phyloP scores from a whole-genome alignment of 768 basidiomycete genomes.

The Phaeotremella skinneri region DNA sequence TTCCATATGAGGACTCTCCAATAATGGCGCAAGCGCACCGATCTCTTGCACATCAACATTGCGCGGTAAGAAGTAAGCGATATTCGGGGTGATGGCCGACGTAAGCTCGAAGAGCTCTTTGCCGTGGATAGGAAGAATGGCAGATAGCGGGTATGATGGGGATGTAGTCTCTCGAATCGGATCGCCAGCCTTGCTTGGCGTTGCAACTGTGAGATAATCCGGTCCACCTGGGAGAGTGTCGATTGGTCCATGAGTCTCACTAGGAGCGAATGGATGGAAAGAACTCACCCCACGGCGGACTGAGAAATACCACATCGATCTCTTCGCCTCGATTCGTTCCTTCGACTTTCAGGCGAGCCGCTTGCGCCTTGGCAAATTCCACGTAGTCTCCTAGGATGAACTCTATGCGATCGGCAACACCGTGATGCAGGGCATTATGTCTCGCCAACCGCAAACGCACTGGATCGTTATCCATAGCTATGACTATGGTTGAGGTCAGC shows the following conservation, averaged over 20 bases:
- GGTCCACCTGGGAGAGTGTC: conserved; percentile 35
- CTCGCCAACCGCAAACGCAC: conserved; percentile 82
- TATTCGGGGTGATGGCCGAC: conserved; percentile 68
- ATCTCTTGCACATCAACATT: conserved; percentile 76
- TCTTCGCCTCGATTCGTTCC: conserved; percentile 31
- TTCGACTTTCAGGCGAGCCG: conserved; percentile 1
- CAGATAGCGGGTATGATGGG: conserved; percentile 62
- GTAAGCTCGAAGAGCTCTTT: conserved; percentile 74
- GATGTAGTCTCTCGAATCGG: conserved; percentile 1
- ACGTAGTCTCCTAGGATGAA: conserved; percentile 86
- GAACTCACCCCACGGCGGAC: conserved; percentile 95
- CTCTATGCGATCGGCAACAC: conserved; percentile 90
- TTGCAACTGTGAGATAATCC: conserved; percentile 38
- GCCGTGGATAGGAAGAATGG: conserved; percentile 77
- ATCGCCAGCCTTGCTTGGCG: conserved; percentile 5
- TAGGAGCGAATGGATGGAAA: conserved; percentile 64
- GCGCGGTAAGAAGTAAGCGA: conserved; percentile 86
- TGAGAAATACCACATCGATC: conserved; percentile 87
- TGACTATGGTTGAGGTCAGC: conserved; percentile 60
- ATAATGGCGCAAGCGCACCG: conserved; percentile 55
- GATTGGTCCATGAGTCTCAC: no score
- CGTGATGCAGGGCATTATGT: conserved; percentile 91
- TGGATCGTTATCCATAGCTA: conserved; percentile 84
- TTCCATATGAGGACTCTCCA: conserved; percentile 22
- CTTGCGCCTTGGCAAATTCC: conserved; percentile 64